Percentiles rank a stretch among this genome's conserved stretches.
phyloP scores from a whole-genome alignment of 169 alveolate genomes.

The Eimeria tenella region DNA sequence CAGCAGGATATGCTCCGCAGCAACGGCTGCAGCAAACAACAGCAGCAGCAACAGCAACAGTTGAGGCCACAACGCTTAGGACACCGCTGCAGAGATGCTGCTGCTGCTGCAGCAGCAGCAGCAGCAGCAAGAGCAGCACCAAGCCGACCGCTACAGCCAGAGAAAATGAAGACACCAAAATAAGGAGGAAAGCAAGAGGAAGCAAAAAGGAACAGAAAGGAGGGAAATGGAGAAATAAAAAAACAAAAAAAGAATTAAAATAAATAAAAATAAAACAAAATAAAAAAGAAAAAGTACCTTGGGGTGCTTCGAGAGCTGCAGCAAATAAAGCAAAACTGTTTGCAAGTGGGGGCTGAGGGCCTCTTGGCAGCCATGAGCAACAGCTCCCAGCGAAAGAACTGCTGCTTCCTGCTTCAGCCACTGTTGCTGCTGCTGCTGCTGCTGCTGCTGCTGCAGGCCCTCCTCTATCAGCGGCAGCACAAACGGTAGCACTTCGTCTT shows the following conservation, averaged over 20 bases:
- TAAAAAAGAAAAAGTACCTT: neutral
- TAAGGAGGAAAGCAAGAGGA: neutral
- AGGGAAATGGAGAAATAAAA: neutral
- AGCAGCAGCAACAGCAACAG: neutral
- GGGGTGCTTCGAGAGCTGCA: slow-evolving; percentile 71
- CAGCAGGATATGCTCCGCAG: slow-evolving; percentile 94
- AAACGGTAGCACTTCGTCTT: slow-evolving; percentile 86
- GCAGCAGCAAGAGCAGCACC: neutral
- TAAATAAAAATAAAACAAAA: neutral
- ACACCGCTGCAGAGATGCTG: neutral
- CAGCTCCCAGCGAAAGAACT: slow-evolving; percentile 94
- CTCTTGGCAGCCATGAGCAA: slow-evolving; percentile 92
- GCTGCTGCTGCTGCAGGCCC: slow-evolving; percentile 83
- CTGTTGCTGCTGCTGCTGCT: slow-evolving; percentile 76
- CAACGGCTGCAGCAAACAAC: slow-evolving; percentile 86
- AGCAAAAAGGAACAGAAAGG: neutral
- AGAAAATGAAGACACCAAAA: slow-evolving; percentile 2
- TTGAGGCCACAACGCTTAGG: neutral
- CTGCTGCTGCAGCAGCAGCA: neutral
- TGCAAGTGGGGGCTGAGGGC: slow-evolving; percentile 90
- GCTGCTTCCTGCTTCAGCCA: slow-evolving; percentile 94
- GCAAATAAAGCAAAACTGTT: slow-evolving; percentile 83
- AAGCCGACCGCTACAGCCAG: neutral
- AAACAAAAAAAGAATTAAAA: neutral
- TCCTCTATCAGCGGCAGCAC: slow-evolving; percentile 88